A percentile compares a stretch with the other conserved stretches of the same genome.
Evolutionary conservation across 768 basidiomycete genomes (phyloP).

Genomic region (Lepiota venenata): DNA sequence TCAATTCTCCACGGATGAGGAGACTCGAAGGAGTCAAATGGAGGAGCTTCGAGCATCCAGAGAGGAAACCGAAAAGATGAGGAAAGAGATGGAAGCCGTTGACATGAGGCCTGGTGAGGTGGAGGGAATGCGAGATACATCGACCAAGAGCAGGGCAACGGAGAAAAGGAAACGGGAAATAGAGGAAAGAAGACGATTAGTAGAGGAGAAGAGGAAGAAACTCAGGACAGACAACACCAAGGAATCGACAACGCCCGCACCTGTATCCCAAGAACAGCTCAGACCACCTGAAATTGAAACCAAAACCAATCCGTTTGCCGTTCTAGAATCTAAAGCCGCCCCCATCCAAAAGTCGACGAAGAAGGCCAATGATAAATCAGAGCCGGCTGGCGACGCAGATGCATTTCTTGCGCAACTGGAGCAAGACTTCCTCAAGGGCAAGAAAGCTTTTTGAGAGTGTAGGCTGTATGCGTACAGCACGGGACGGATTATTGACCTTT

Average conservation of each 20-base stretch:
- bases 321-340: slow-evolving; percentile 36
- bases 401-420: slow-evolving; percentile 65
- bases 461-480: not conserved
- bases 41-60: slow-evolving; percentile 68
- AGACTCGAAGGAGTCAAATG: slow-evolving; percentile 75
- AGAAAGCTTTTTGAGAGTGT: slow-evolving; percentile 14
- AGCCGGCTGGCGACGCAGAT: slow-evolving; percentile 44
- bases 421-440: slow-evolving; percentile 45
- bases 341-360: slow-evolving; percentile 22
- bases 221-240: slow-evolving; percentile 13
- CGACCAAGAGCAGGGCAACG: slow-evolving; percentile 48
- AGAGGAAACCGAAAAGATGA: slow-evolving; percentile 64
- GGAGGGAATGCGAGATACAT: slow-evolving; percentile 62
- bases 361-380: slow-evolving; percentile 12
- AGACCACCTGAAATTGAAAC: not conserved
- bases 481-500: no score
- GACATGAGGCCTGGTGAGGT: slow-evolving; percentile 67
- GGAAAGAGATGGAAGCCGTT: slow-evolving; percentile 57
- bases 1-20: slow-evolving; percentile 86
- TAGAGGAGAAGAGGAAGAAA: slow-evolving; percentile 71
- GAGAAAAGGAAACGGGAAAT: slow-evolving; percentile 75
- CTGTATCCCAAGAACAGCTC: not conserved
- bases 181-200: slow-evolving; percentile 57
- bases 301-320: slow-evolving; percentile 45
- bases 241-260: slow-evolving; percentile 2